Conservation (phyloP, 371 early-diverging fungal species). For the Gilbertella persicaria region DNA sequence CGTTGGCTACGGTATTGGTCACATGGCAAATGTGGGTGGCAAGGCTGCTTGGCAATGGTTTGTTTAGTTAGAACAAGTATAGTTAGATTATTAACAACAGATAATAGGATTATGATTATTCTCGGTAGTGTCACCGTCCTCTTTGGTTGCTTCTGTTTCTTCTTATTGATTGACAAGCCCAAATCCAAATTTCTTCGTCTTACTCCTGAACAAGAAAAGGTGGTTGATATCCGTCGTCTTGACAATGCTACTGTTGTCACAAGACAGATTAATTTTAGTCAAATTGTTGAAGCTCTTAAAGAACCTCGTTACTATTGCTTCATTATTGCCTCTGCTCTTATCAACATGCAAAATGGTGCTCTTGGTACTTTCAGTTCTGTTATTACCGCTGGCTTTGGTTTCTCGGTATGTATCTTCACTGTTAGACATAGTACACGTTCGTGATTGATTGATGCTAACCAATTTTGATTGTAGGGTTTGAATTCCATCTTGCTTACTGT, state of each 20-base stretch:
- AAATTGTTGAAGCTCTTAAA: slow-evolving; percentile 18
- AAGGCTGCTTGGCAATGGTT: slow-evolving; percentile 63
- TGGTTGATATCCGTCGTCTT: slow-evolving; percentile 28
- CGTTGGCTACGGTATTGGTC: slow-evolving; percentile 57
- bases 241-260: slow-evolving; percentile 30
- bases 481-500: slow-evolving; percentile 42
- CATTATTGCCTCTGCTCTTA: slow-evolving; percentile 28
- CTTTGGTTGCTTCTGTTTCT: slow-evolving; percentile 28
- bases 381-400: slow-evolving; percentile 44
- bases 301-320: slow-evolving; percentile 28
- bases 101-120: slow-evolving; percentile 44
- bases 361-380: slow-evolving; percentile 34
- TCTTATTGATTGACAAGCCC: slow-evolving; percentile 40
- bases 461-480: slow-evolving; percentile 16
- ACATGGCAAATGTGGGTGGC: slow-evolving; percentile 41
- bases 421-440: not conserved
- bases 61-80: not conserved
- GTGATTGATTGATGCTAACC: not conserved
- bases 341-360: slow-evolving; percentile 44
- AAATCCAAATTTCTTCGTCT: slow-evolving; percentile 27
- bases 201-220: slow-evolving; percentile 40
- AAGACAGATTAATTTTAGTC: slow-evolving; percentile 7
- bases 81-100: no score
- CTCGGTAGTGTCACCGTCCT: slow-evolving; percentile 27
- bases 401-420: slow-evolving; percentile 28